Evolutionary conservation across 495 filamentous ascomycete species (phyloP), one percentile per base, ranked within the genome.

Genomic region (Niebla homalea): DNA sequence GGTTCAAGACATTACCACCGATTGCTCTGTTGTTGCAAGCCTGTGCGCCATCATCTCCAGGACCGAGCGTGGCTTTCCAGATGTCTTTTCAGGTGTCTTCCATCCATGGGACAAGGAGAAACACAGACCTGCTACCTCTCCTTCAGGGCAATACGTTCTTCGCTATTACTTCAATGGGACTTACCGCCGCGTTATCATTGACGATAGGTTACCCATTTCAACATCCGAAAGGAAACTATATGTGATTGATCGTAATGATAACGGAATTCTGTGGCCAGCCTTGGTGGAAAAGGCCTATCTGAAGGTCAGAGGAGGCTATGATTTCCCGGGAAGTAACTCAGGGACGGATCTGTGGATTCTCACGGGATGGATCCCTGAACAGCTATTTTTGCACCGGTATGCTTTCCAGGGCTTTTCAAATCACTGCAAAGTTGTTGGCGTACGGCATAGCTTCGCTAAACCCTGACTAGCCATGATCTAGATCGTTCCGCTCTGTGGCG

Each of bases 281-380:
- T 68, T 99, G 23, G 68, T 96, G 32, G 92, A 99, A 64, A 99
- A 99, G 60, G 92, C 92, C 3, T 99, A 97, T 54, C 69, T 99
- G n/a, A 99, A 97, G 67, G 76, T 97, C 7, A 77, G 88, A 19
- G 93, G 93, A 29, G 93, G 92, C 29, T 99, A 99, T 63, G 87
- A 97, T 55, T 97, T 99, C 56, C 92, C 92, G 2, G 92, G 92
- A n/a, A 96, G 90, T 58, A 96, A 99, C 61, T 96, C 89, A 3
- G 89, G 85, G 2, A 95, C 89, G 5, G 92, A 99, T 62, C 66
- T 99, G 2, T 86, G 86, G 70, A 80, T 89, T 12, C 64, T 99
- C 43, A 93, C 84, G 1, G 89, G 90, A 25, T 99, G 92, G 92
- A 87, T 99, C 49, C 92, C 92, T 0, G 89, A 99, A 64, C 92